Evolutionary conservation across 306 rosid genomes (phyloP).

Genomic region (Lotus japonicus): DNA sequence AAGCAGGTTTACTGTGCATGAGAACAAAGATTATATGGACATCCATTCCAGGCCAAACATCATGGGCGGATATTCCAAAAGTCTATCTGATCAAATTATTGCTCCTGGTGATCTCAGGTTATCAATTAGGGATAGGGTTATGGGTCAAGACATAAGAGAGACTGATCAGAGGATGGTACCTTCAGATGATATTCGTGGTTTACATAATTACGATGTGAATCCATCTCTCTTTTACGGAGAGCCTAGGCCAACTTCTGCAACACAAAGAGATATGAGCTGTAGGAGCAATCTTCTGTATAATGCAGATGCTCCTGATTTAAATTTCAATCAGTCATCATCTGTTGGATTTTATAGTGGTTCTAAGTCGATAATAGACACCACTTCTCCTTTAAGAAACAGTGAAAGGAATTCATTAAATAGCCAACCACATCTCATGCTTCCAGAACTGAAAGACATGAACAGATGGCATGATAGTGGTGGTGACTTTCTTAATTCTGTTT

Average conservation of each 20-base stretch:
- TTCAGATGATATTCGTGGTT: conserved; percentile 15
- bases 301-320: conserved; percentile 20
- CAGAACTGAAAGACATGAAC: conserved; percentile 14
- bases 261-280: conserved; percentile 24
- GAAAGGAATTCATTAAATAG: conserved; percentile 22
- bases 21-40: conserved; percentile 18
- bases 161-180: conserved; percentile 14
- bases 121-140: conserved; percentile 17
- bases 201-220: conserved; percentile 17
- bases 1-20: conserved; percentile 5
- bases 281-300: conserved; percentile 6
- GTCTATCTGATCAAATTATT: conserved; percentile 16
- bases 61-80: conserved; percentile 6
- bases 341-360: conserved; percentile 12
- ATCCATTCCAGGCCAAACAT: conserved; percentile 4
- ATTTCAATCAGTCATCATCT: background rate
- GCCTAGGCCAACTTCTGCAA: conserved; percentile 1
- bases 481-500: conserved; percentile 13
- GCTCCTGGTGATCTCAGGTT: conserved; percentile 13
- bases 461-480: conserved; percentile 1
- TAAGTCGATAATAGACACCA: background rate
- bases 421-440: conserved; percentile 10
- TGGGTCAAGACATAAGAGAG: conserved; percentile 12
- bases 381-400: conserved; percentile 23
- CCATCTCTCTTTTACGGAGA: conserved; percentile 16